These are phyloP conservation scores for Nitzschia palea DNA, from an alignment of 108 stramenopile genomes.

Conservation along the genomic window DNA sequence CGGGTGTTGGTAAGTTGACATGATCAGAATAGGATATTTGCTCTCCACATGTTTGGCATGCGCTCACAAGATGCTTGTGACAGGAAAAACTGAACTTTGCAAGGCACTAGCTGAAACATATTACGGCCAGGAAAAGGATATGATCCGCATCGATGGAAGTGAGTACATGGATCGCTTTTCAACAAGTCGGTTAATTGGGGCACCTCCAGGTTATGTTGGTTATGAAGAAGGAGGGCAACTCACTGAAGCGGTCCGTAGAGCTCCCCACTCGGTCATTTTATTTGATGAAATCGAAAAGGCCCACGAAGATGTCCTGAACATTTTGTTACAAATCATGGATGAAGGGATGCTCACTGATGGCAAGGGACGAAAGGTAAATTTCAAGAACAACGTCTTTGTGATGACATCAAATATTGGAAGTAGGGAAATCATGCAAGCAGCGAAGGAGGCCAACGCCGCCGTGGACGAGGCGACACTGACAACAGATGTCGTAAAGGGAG, in stretches of 20 bases:
- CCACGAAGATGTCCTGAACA: slow-evolving; percentile 92
- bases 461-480: slow-evolving; percentile 24
- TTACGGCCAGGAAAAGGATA: slow-evolving; percentile 83
- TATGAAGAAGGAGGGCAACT: slow-evolving; percentile 97
- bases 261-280: slow-evolving; percentile 71
- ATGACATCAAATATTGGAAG: slow-evolving; percentile 96
- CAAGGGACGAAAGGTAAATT: slow-evolving; percentile 91
- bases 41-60: not conserved
- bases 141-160: slow-evolving; percentile 91
- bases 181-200: slow-evolving; percentile 87
- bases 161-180: slow-evolving; percentile 96
- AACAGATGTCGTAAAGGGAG: slow-evolving; percentile 51
- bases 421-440: slow-evolving; percentile 73
- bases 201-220: slow-evolving; percentile 92
- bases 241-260: slow-evolving; percentile 90
- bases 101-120: slow-evolving; percentile 86
- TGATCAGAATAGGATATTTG: not conserved
- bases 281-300: slow-evolving; percentile 90
- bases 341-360: slow-evolving; percentile 96
- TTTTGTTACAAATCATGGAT: slow-evolving; percentile 92
- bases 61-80: slow-evolving; percentile 11
- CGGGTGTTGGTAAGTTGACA: slow-evolving; percentile 80
- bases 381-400: slow-evolving; percentile 94
- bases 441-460: slow-evolving; percentile 41
- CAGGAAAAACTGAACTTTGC: slow-evolving; percentile 83